These are phyloP conservation scores for Candida peoriensis DNA, from an alignment of 805 yeast genomes.

Conservation along the genomic window DNA sequence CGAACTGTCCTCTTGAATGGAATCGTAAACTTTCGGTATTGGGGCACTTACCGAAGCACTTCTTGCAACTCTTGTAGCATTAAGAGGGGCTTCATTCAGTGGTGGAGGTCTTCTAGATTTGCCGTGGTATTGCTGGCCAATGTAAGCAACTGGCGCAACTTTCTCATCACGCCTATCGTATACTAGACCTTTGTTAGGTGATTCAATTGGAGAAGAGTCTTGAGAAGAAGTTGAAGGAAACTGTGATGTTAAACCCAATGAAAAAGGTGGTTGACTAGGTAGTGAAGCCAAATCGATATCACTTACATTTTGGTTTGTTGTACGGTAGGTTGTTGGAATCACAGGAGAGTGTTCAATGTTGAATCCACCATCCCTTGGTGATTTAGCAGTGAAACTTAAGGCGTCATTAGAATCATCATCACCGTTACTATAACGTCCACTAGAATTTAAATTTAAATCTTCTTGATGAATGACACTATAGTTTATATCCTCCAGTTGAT, in stretches of 20 bases:
- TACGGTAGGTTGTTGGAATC: background rate
- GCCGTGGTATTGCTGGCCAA: conserved; percentile 12
- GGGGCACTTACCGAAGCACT: conserved; percentile 27
- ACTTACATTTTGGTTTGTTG: conserved; percentile 4
- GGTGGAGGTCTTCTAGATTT: conserved; percentile 35
- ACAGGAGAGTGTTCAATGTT: conserved; percentile 13
- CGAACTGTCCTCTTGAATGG: conserved; percentile 12
- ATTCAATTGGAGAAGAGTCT: background rate
- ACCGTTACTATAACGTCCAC: background rate
- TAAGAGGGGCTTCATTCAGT: conserved; percentile 24
- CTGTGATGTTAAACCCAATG: background rate
- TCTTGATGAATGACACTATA: conserved; percentile 16
- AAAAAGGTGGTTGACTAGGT: background rate
- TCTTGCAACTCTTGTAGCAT: conserved; percentile 32
- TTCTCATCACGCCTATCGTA: conserved; percentile 37
- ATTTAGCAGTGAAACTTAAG: conserved; percentile 30
- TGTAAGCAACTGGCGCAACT: conserved; percentile 27
- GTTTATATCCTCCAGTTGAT: conserved; percentile 6
- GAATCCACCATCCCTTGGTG: conserved; percentile 28
- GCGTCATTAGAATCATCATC: conserved; percentile 22
- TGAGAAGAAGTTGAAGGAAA: no score
- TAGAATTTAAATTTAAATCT: background rate
- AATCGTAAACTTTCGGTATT: conserved; percentile 11
- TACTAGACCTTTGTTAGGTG: conserved; percentile 3
- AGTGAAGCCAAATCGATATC: conserved; percentile 1